A percentile compares a stretch with the other conserved stretches of the same genome.
phyloP scores from a whole-genome alignment of 2,329 filamentous ascomycete species.

The Ceratocystis variospora region DNA sequence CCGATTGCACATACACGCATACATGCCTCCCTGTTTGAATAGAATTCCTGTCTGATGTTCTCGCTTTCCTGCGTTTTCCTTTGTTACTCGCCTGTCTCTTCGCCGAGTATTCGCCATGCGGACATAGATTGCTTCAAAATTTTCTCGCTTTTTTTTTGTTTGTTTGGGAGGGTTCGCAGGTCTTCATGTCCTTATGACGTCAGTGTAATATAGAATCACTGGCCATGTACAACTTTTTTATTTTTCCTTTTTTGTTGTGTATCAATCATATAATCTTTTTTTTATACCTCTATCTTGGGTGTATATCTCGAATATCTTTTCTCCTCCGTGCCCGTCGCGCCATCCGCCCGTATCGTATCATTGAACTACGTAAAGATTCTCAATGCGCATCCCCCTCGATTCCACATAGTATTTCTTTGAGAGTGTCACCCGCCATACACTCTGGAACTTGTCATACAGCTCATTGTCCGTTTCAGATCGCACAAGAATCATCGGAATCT shows the following conservation, averaged over 20 bases:
- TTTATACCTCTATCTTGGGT: neutral
- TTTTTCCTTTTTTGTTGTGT: neutral
- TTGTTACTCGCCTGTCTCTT: neutral
- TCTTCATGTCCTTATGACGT: neutral
- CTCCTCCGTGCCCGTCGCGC: neutral
- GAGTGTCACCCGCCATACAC: slow-evolving; percentile 56
- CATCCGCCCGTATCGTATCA: neutral
- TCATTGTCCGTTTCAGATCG: slow-evolving; percentile 49
- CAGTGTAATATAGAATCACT: slow-evolving; percentile 6
- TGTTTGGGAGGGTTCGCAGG: neutral
- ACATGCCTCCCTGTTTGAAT: neutral
- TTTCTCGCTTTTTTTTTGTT: neutral
- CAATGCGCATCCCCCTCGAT: slow-evolving; percentile 65
- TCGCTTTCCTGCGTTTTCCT: neutral
- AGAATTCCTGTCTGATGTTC: neutral
- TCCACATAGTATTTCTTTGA: slow-evolving; percentile 66
- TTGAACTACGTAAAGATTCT: slow-evolving; percentile 47
- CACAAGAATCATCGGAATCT: slow-evolving; percentile 73
- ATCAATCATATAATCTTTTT: neutral
- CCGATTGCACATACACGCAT: neutral
- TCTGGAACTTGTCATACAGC: slow-evolving; percentile 48
- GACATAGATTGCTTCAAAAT: neutral
- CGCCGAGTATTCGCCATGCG: neutral
- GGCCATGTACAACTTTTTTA: neutral
- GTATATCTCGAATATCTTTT: neutral